Evolutionary conservation across 371 early-diverging fungal species (phyloP), one percentile per base, ranked within the genome.

Genomic region (Mortierella sp.): DNA sequence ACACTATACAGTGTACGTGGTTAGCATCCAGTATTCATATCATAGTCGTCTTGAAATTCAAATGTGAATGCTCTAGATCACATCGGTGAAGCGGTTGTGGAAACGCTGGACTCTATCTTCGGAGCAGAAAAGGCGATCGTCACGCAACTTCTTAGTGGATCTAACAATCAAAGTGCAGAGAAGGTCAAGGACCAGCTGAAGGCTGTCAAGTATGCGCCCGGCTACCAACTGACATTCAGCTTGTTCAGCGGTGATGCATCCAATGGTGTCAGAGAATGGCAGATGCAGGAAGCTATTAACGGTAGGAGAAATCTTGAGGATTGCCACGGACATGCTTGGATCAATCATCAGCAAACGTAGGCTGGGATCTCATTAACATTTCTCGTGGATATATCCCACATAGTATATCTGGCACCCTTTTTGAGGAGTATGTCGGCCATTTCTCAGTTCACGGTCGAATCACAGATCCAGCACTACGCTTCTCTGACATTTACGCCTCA

Each of bases 221-320:
- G 86, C 50, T 95, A 94, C 66, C 92, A 94, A 67, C 65, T 93
- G 11, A 90, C 89, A 0, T 89, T 94, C 50, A 93, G 90, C 62
- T 76, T 95, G 17, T 84, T 94, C 83, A 92, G 91, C 63, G 93
- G 88, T 6, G 87, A 94, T 58, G 92, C 94, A 0, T 80, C 81
- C 17, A 75, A 80, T 14, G 64, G 84, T 19, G 60, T 80, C 1
- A 84, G 91, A 6, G 83, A 85, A 39, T 95, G 95, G 95, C 89
- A 92, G 60, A 89, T 92, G 51, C 83, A 87, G 46, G 83, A 80
- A 12, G 90, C 89, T 4, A 76, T 92, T 8, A 68, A 89, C 50
- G 80, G 91, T 88, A 78, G 70, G 66, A 19, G 9, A 0, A 32
- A 47, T 3, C 53, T 50, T n/a, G n/a, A n/a, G n/a, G n/a, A n/a